Evolutionary conservation across 306 rosid genomes (phyloP), one percentile per base, ranked within the genome.

Genomic region (Sicyos baderoa): DNA sequence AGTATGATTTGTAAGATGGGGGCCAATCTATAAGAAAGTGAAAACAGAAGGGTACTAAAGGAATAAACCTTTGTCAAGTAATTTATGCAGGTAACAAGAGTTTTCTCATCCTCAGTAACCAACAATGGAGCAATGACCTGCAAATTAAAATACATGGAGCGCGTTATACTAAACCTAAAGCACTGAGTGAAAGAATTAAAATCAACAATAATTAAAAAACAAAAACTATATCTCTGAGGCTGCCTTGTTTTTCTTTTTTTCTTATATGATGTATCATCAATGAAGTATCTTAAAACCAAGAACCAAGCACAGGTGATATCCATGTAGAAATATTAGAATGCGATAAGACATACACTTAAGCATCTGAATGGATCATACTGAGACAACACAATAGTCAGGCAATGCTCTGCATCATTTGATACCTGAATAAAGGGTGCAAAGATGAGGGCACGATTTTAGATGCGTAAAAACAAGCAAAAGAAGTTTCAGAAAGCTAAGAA

Each of bases 291-390:
- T 52, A 71, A 53, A n/a, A 37, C 4, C 55, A 50, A 61, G 48
- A 58, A 11, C 37, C 21, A 11, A 14, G 13, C 10, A 32, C 51
- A 18, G 22, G 44, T 6, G 37, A 21, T 37, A 5, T 18, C 52
- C 3, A 40, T 18, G 18, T 5, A 29, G 3, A 18, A 75, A 10
- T 27, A 12, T 67, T 35, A 15, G 35, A 54, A 15, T 14, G 57
- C 44, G 25, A 76, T 55, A 75, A 68, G 55, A 69, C 91, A 10
- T 87, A 94, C 99, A 72, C 90, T 90, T 80, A 94, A 82, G 80
- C 99, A 90, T 86, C 97, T 83, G 90, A 94, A 94, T 29, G 97
- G 95, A 81, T 94, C 97, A 53, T 88, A 82, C 80, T 86, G 97
- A 72, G 85, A 82, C 71, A 94, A 79, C 47, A 90, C 84, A 71